Base-by-base conservation (phyloP, 2,329 filamentous ascomycete genomes). In the Dothistroma pini region DNA sequence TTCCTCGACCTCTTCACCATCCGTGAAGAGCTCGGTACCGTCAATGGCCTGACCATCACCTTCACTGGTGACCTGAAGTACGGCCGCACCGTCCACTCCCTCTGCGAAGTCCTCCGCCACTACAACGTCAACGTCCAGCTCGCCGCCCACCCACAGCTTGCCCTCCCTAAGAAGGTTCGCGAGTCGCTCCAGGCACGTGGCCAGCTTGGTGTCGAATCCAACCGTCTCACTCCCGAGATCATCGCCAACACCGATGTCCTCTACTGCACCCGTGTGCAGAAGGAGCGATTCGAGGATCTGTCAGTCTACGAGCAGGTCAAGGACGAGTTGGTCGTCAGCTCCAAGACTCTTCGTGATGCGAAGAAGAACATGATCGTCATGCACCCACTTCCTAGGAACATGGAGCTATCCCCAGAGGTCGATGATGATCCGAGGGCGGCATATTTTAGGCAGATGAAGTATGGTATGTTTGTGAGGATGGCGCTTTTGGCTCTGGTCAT, bases 381-480 rank as follows among this genome's bases (percentile, higher is more conserved):
- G 87, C 95, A 99, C 79, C 95, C 95, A 60, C 83, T 99, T 72
- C 95, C 95, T 47, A 85, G 95, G 72, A 97, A 97, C 73, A 87
- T 89, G 68, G 95, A 99, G 83, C 88, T 99, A 74, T 87, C 88
- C 35, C 91, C 96, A 78, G 95, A 99, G 81, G 92, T 99, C 54
- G 95, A 99, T 78, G 96, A 96, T 79, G 95, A 99, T 80, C 91
- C 96, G 75, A 83, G 95, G 70, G 95, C 95, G 61, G 93, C 95
- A 59, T 99, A 99, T 81, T 99, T 99, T 80, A 87, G 95, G 89
- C 95, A 99, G 89, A 97, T 97, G 93, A 87, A 89, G 79, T 97
- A 97, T 79, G 95, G 95, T 70, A 85, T 99, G 71, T 97, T 97
- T 83, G 96, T 90, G 78, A 89, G 95, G 76, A 99, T 99, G 95